phyloP scores from a whole-genome alignment of 345 rosid species.

The Murraya koenigii region DNA sequence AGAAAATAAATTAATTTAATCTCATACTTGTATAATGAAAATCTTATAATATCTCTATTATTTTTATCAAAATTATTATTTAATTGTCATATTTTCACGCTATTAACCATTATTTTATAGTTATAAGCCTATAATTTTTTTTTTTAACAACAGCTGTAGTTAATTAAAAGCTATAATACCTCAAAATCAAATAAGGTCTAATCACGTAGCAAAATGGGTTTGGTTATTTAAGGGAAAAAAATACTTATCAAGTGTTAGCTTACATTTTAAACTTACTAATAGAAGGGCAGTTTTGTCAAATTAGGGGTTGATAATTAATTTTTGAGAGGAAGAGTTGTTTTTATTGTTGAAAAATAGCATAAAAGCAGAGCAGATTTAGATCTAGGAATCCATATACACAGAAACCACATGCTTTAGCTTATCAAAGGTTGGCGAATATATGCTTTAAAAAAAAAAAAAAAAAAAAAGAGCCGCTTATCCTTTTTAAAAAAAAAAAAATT shows the following conservation, averaged over 20 bases:
- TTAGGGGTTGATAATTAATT: not conserved
- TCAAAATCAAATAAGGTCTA: too few relatives aligned
- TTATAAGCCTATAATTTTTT: not conserved
- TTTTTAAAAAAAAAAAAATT: too few relatives aligned
- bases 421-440: conserved; percentile 45
- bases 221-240: too few relatives aligned
- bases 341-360: conserved; percentile 10
- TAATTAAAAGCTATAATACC: too few relatives aligned
- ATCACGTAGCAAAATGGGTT: not conserved
- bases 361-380: conserved; percentile 34
- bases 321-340: not conserved
- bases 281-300: not conserved
- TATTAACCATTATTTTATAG: too few relatives aligned
- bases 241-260: not conserved
- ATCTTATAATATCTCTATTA: too few relatives aligned
- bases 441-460: conserved; percentile 8
- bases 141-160: rapidly evolving
- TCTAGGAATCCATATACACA: conserved; percentile 37
- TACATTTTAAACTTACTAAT: not conserved
- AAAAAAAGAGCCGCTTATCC: not conserved
- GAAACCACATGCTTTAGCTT: conserved; percentile 51
- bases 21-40: too few relatives aligned
- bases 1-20: too few relatives aligned
- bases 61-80: too few relatives aligned
- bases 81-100: too few relatives aligned